Conservation (phyloP, 441 rosid species). For the Populus hybrid region DNA sequence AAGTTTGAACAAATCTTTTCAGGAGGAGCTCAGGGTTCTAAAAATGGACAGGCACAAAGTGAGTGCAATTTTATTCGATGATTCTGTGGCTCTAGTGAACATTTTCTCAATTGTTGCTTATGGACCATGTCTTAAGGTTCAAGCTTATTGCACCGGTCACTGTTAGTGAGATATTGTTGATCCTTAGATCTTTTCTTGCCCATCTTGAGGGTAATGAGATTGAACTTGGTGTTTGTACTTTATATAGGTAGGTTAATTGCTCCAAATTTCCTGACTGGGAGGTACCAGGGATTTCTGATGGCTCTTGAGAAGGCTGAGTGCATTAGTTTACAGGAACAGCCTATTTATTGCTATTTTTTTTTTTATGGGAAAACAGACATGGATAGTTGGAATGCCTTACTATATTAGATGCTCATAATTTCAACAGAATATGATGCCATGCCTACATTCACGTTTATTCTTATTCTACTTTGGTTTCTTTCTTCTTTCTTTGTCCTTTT, state of each 20-base stretch:
- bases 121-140: not conserved
- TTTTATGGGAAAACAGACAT: not conserved
- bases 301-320: not conserved
- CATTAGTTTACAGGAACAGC: slow-evolving; percentile 2
- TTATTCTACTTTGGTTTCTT: not conserved
- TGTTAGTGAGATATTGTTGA: not conserved
- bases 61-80: slow-evolving; percentile 26
- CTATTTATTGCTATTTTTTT: not conserved
- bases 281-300: not conserved
- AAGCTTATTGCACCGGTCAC: not conserved
- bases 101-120: not conserved
- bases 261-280: not conserved
- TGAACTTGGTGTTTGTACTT: not conserved
- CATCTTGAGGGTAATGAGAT: not conserved
- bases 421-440: not conserved
- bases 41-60: slow-evolving; percentile 68
- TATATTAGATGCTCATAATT: not conserved
- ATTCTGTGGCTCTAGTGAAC: not conserved
- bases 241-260: not conserved
- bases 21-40: slow-evolving; percentile 53
- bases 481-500: not conserved
- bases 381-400: not conserved
- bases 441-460: not conserved
- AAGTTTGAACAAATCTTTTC: slow-evolving; percentile 52
- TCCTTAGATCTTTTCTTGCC: not conserved